phyloP scores from a whole-genome alignment of 371 early-diverging fungal species.

The Apophysomyces trapeziformis region DNA sequence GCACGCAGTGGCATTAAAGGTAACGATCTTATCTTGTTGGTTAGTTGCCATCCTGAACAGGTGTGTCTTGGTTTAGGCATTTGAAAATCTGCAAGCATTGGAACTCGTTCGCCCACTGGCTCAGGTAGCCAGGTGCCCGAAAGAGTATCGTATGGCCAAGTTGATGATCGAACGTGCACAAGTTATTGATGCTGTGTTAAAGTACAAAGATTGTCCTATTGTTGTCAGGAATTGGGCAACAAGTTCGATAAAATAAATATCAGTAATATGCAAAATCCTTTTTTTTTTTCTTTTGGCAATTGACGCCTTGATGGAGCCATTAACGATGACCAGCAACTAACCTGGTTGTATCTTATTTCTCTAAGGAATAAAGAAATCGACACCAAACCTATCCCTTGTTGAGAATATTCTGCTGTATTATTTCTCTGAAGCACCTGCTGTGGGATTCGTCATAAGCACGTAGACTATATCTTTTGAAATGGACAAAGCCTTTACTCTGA shows the following conservation, averaged over 20 bases:
- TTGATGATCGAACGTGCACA: constrained; percentile 74
- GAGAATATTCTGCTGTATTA: too few relatives aligned
- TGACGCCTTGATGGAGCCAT: too few relatives aligned
- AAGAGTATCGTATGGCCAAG: constrained; percentile 85
- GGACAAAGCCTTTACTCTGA: too few relatives aligned
- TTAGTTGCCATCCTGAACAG: neutral
- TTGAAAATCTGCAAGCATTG: constrained; percentile 72
- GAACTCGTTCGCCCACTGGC: constrained; percentile 74
- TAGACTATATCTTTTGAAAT: too few relatives aligned
- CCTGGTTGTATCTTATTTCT: too few relatives aligned
- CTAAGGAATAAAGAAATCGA: too few relatives aligned
- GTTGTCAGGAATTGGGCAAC: constrained; percentile 61
- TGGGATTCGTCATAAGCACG: too few relatives aligned
- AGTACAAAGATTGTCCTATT: constrained; percentile 58
- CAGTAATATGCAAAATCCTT: too few relatives aligned
- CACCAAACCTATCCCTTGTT: too few relatives aligned
- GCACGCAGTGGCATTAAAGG: constrained; percentile 83
- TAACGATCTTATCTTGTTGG: constrained; percentile 27
- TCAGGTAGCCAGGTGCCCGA: constrained; percentile 68
- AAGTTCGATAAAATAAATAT: constrained; percentile 10
- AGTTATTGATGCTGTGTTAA: constrained; percentile 65
- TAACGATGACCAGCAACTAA: too few relatives aligned
- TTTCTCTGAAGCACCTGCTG: too few relatives aligned
- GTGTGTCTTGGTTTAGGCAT: constrained; percentile 53
- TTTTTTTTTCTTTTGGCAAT: too few relatives aligned